Conservation (phyloP, 768 basidiomycete species). For the Cystobasidium onofrii region DNA sequence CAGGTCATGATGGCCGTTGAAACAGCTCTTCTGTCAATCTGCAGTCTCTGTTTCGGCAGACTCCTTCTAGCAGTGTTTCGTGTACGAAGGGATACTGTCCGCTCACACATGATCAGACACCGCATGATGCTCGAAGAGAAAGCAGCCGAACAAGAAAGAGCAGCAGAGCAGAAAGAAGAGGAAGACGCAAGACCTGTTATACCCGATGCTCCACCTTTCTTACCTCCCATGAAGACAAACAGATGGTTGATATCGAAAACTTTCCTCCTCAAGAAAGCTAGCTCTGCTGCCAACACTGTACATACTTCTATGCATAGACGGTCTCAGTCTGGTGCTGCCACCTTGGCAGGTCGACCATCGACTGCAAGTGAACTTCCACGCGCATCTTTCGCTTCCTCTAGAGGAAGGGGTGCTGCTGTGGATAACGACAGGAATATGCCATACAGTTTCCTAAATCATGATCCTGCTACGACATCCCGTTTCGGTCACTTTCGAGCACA, state of each 20-base stretch:
- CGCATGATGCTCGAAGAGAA: conserved; percentile 16
- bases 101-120: conserved; percentile 4
- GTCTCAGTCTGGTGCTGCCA: conserved; percentile 14
- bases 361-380: conserved; percentile 12
- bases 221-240: conserved; percentile 25
- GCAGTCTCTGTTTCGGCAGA: conserved; percentile 19
- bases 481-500: conserved; percentile 13
- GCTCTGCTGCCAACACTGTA: conserved; percentile 23
- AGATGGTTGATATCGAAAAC: conserved; percentile 26
- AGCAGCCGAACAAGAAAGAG: background rate
- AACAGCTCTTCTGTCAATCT: conserved; percentile 4
- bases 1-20: conserved; percentile 13
- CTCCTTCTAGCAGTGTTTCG: conserved; percentile 30
- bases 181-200: background rate
- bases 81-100: conserved; percentile 10
- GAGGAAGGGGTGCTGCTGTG: background rate
- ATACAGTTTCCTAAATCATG: conserved; percentile 23
- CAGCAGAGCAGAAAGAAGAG: background rate
- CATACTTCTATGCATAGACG: conserved; percentile 22
- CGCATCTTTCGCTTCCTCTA: background rate
- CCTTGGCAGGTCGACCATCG: background rate
- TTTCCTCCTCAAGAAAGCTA: conserved; percentile 28
- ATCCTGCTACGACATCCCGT: conserved; percentile 13
- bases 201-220: background rate
- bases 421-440: background rate